Evolutionary conservation across 495 filamentous ascomycete species (phyloP), one percentile per base, ranked within the genome.

Genomic region (Aspergillus bridgeri): DNA sequence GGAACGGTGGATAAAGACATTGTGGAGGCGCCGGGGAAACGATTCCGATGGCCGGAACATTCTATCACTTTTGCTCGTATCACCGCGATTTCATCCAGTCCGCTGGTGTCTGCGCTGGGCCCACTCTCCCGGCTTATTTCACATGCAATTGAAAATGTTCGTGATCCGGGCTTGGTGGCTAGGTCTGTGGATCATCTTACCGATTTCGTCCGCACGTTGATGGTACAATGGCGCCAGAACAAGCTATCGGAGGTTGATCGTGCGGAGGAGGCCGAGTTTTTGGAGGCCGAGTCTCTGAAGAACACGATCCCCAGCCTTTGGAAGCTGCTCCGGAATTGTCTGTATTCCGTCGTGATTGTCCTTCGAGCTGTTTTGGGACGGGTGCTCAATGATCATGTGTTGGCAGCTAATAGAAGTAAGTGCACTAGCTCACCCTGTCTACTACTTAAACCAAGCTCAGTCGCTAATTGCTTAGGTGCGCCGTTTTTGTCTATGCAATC

Each of bases 241-340:
- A 90, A 91, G 61, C 78, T 98, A 33, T 95, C 89, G 1, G 86
- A 89, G 57, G 79, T 97, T 51, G 94, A 97, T 60, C 67, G 78
- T 48, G 84, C 88, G 0, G 88, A 96, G 67, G 91, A 97, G 64
- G 60, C 64, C 2, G 70, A 80, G 21, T 88, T 82, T 60, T 74
- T 98, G 17, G 83, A 86, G 21, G 75, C 84, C 0, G 88, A 96
- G 54, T 86, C 89, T 0, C 59, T 89, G 48, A 72, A 83, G 56
- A 81, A 67, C 33, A 91, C 94, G 0, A 83, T 90, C 61, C 86
- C 90, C 13, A 77, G 79, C 42, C 81, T 97, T 17, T 97, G 92
- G 94, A 86, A 86, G 59, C 66, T 94, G 5, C 77, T 98, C 11
- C 89, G 89, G 63, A 88, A 89, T 50, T 81, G 85, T 52, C 77